Percentiles rank a stretch among this genome's conserved stretches.
Evolutionary conservation across 176 grass and related monocot genomes (phyloP).

Genomic region (Musa troglodytarum): DNA sequence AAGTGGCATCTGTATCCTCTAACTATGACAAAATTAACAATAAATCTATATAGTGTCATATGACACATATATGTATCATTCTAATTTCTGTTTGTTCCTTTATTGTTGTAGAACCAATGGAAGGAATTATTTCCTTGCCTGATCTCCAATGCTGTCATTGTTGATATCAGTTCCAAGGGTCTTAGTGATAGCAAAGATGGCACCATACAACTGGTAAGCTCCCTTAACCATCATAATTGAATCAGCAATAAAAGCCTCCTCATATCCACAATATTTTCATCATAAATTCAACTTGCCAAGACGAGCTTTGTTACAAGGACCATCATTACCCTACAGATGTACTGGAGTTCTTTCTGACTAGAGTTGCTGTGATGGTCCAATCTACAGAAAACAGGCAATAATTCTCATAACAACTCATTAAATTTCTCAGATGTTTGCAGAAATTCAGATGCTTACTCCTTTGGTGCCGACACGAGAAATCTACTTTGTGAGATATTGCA

Average conservation of each 20-base stretch:
- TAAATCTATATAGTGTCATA: not conserved
- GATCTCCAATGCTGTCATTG: constrained; percentile 36
- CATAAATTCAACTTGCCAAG: not conserved
- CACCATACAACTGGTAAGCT: constrained; percentile 43
- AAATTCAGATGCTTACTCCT: constrained; percentile 73
- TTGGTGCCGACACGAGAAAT: constrained; percentile 53
- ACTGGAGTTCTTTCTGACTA: not conserved
- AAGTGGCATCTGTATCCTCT: not conserved
- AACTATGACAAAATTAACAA: not conserved
- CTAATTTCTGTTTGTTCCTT: not conserved
- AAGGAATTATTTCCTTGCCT: constrained; percentile 65
- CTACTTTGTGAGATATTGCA: constrained; percentile 60
- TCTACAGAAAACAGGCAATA: not conserved
- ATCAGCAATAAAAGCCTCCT: not conserved
- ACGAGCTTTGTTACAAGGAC: no score
- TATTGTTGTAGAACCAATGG: constrained; percentile 50
- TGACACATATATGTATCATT: not conserved
- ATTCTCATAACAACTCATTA: constrained; percentile 5
- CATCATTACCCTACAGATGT: no score
- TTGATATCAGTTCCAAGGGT: constrained; percentile 32
- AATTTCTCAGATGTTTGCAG: constrained; percentile 61
- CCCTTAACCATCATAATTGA: not conserved
- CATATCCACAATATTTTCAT: not conserved
- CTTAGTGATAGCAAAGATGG: constrained; percentile 39
- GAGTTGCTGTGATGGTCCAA: not conserved